phyloP scores from a whole-genome alignment of 129 eudicot species.

The Kitagawia praeruptora region DNA sequence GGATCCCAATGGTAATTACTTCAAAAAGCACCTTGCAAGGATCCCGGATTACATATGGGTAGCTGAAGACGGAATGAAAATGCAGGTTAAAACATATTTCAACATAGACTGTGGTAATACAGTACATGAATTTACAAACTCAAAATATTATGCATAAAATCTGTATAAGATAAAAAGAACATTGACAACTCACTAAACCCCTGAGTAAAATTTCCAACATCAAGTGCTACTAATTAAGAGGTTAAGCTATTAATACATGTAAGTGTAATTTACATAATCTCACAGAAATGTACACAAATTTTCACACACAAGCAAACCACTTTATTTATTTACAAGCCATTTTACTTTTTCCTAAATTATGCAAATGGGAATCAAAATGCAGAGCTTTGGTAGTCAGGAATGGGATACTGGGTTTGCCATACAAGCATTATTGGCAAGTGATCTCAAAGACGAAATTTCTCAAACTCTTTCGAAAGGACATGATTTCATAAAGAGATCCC shows the following conservation, averaged over 20 bases:
- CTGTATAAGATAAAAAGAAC: background rate
- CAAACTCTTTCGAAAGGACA: constrained; percentile 27
- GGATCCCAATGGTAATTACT: constrained; percentile 35
- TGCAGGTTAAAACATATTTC: constrained; percentile 12
- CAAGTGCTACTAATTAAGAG: background rate
- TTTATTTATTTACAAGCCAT: background rate
- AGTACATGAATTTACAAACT: background rate
- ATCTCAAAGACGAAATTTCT: constrained; percentile 22
- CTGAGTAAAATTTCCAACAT: background rate
- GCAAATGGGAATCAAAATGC: background rate
- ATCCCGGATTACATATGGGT: constrained; percentile 41
- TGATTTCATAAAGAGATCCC: constrained; percentile 30
- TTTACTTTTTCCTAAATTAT: background rate
- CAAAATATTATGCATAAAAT: background rate
- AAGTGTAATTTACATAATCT: background rate
- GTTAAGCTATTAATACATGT: background rate
- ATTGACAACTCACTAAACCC: background rate
- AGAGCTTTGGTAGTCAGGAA: constrained; percentile 39
- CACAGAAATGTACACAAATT: background rate
- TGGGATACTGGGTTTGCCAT: constrained; percentile 38
- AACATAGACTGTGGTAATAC: background rate
- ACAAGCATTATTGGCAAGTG: constrained; percentile 40
- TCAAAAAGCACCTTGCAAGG: constrained; percentile 38
- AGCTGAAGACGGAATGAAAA: constrained; percentile 49
- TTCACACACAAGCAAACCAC: background rate